Evolutionary conservation across 1,284 basidiomycete species (phyloP), one percentile per base, ranked within the genome.

Genomic region (Chalciporus piperatoides): DNA sequence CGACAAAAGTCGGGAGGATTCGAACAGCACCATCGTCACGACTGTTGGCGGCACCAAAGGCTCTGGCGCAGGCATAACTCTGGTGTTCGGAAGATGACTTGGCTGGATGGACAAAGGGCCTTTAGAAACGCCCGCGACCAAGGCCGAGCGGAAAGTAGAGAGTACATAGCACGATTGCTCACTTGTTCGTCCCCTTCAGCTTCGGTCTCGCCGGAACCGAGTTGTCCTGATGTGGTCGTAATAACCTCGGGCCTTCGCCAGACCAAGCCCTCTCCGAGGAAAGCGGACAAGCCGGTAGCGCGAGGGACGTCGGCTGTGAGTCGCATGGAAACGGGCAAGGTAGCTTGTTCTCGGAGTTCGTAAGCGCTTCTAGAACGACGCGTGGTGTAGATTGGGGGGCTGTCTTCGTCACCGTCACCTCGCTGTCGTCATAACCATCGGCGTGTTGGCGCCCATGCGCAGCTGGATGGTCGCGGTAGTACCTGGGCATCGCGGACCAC

Each of bases 141-240:
- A 27, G 46, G 27, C 37, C 43, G 38, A 25, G 40, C 10, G 4
- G 19, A 25, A 32, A 42, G 21, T n/a, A 46, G 21, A 40, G 55
- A 15, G 35, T n/a, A n/a, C n/a, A n/a, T n/a, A 38, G 49, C 17
- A 40, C 38, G 50, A 39, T 25, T 48, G 71, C 84, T 71, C 63
- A 87, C 86, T 40, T 81, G 79, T 59, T 88, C 86, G 57, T 88
- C 86, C 11, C 78, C 71, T 61, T 89, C 86, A 0, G 86, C 88
- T 61, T 89, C 86, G 0, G 86, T 88, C 68, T 88, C 86, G 1
- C 84, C 86, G 24, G 82, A 82, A 54, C 85, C 80, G 30, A 69
- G 62, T 46, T 72, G 70, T 2, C 78, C 82, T n/a, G 78, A 78
- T 0, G 78, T 72, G 0, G 85, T 87, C 11, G 77, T 82, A 55